These are phyloP conservation scores for Tricholoma terreum DNA, from an alignment of 768 basidiomycete genomes.

Conservation along the genomic window DNA sequence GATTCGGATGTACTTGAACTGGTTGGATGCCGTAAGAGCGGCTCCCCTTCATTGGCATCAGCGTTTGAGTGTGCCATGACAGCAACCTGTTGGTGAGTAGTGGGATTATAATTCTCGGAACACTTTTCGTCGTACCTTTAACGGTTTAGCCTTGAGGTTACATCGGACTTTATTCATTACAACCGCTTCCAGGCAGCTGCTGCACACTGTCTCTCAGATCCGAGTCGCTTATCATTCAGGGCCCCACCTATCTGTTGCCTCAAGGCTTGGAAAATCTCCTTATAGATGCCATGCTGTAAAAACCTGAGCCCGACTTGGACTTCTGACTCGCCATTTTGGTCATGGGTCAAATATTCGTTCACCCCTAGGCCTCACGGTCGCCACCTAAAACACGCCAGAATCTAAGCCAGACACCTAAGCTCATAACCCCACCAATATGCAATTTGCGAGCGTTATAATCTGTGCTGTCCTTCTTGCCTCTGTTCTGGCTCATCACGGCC, in stretches of 20 bases:
- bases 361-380: no score
- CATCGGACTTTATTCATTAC: background rate
- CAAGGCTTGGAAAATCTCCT: background rate
- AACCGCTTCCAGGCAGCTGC: background rate
- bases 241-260: background rate
- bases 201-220: no score
- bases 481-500: constrained; percentile 34
- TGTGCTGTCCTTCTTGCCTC: constrained; percentile 22
- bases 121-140: no score
- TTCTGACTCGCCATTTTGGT: background rate
- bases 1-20: no score
- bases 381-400: no score
- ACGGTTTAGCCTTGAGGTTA: background rate
- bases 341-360: background rate
- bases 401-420: no score
- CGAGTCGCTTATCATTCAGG: background rate
- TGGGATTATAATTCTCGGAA: no score
- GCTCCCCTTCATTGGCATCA: background rate
- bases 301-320: background rate
- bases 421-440: background rate
- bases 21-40: background rate
- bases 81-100: background rate
- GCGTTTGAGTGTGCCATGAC: background rate
- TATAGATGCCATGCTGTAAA: background rate
- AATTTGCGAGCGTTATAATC: constrained; percentile 12